phyloP scores from a whole-genome alignment of 2,329 filamentous ascomycete species.

The Dryadomyces quercus-mongolicae region DNA sequence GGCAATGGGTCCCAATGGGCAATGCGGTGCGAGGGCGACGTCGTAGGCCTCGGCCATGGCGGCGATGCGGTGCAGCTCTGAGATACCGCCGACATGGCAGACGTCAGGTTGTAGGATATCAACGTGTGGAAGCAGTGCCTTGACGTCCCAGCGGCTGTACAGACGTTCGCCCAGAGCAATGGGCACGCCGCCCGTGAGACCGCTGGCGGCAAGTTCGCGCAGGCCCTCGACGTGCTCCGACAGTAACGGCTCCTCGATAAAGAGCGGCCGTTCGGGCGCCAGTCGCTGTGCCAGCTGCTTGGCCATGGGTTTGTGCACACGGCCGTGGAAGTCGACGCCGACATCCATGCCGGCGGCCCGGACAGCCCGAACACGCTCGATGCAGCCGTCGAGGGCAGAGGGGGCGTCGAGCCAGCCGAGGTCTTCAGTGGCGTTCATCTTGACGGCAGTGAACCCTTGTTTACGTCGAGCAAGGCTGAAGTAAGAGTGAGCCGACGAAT shows the following conservation, averaged over 20 bases:
- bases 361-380: conserved; percentile 49
- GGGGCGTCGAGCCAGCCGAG: conserved; percentile 57
- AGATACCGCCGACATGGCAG: conserved; percentile 51
- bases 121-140: conserved; percentile 51
- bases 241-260: conserved; percentile 55
- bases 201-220: conserved; percentile 35
- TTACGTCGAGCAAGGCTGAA: conserved; percentile 35
- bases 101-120: conserved; percentile 57
- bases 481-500: too few relatives aligned
- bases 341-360: conserved; percentile 53
- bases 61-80: conserved; percentile 50
- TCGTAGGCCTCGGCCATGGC: conserved; percentile 55
- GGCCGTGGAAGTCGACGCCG: conserved; percentile 58
- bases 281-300: conserved; percentile 52
- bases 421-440: conserved; percentile 62
- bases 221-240: conserved; percentile 49
- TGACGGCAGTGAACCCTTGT: conserved; percentile 47
- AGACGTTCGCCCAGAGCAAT: conserved; percentile 55
- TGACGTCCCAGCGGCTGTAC: conserved; percentile 54
- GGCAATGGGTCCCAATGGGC: conserved; percentile 53
- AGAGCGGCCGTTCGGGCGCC: conserved; percentile 49
- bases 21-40: conserved; percentile 53
- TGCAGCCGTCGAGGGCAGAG: conserved; percentile 38
- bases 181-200: conserved; percentile 35
- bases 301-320: conserved; percentile 58